Base-by-base conservation (phyloP, 768 basidiomycete species). In the Lactifluus subvellereus region DNA sequence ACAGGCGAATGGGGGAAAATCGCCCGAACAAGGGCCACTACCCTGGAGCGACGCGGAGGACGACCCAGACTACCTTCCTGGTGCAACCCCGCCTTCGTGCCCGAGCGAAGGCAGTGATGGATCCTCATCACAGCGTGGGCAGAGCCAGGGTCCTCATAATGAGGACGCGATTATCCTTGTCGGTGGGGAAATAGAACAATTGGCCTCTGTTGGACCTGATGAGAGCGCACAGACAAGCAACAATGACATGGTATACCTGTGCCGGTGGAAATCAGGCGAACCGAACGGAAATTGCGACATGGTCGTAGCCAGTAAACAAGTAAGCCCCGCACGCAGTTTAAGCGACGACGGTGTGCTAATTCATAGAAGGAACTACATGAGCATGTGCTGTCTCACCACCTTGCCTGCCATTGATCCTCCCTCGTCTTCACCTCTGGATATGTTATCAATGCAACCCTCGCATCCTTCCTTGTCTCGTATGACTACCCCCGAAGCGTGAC, bases 31-130 rank as follows among this genome's bases (percentile, higher is more conserved):
- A 22, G 57, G 48, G 9, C 27, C 1, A 33, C 10, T 6, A 20
- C 20, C 27, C 20, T 48, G 32, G 53, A 59, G 30, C 18, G 57
- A 66, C 32, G 66, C 48, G 16, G n/a, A 51, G 13, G 63, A 59
- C 4, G 67, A 67, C 52, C 57, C 35, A 33, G 67, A 67, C 18
- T 67, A 62, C 32, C 43, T 56, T 32, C 66, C 64, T 22, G 54
- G 37, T 18, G 10, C 16, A n/a, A 57, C 42, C 9, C 40, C 57
- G 9, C 47, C 47, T 20, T 33, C 52, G 8, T 57, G 52, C 6
- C 33, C 52, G 6, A 47, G 43, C 27, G 49, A 22, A 11, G 35
- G 32, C 22, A 27, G 37, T 18, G 45, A 54, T 30, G 42, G 52
- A 35, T 33, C 51, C 18, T 50, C 56, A 38, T 30, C 27, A 38